phyloP scores from a whole-genome alignment of 805 yeast species.

The Nakazawaea sp. region DNA sequence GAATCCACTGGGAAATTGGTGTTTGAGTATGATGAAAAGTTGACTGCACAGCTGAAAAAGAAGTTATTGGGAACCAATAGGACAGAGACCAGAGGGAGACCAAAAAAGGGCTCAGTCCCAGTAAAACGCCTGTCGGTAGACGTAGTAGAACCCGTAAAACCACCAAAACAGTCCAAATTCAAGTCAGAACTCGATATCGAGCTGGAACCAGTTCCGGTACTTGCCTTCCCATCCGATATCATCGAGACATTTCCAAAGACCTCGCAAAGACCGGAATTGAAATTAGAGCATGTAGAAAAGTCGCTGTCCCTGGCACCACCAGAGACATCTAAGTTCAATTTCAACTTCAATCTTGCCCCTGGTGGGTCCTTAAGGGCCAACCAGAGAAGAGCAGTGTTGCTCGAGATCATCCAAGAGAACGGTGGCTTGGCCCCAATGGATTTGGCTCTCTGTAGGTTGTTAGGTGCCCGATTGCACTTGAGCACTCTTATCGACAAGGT shows the following conservation, averaged over 20 bases:
- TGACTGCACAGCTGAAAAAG: slow-evolving; percentile 6
- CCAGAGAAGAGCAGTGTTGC: slow-evolving; percentile 35
- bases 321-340: background rate
- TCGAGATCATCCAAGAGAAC: slow-evolving; percentile 33
- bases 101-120: background rate
- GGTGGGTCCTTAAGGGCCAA: slow-evolving; percentile 33
- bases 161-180: background rate
- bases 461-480: slow-evolving; percentile 36
- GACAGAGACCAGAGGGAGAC: slow-evolving; percentile 3
- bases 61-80: background rate
- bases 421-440: slow-evolving; percentile 42
- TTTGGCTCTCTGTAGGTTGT: slow-evolving; percentile 27
- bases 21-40: background rate
- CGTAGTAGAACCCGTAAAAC: background rate
- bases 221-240: background rate
- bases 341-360: slow-evolving; percentile 1
- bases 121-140: background rate
- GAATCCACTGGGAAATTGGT: background rate
- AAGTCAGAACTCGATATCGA: background rate
- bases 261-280: no score
- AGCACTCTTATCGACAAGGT: slow-evolving; percentile 40
- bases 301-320: background rate
- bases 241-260: background rate
- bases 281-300: background rate
- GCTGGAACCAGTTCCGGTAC: background rate